Conservation (phyloP, 164 flowering plant genomes). For the Magnolia changhungtana region DNA sequence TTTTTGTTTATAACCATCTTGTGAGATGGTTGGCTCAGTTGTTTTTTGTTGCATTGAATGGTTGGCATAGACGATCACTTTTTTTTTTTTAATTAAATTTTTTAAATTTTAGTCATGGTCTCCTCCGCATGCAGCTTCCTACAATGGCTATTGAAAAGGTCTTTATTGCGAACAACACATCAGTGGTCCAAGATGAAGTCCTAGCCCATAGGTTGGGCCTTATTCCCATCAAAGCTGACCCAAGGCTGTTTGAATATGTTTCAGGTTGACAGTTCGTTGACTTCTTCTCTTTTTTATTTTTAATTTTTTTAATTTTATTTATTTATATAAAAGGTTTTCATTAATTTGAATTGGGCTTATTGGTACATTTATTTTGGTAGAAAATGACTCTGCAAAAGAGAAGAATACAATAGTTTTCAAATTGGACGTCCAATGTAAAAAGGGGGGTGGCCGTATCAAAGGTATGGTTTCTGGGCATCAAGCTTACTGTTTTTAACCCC, state of each 20-base stretch:
- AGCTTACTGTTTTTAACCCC: background rate
- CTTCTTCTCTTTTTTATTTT: background rate
- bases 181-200: slow-evolving; percentile 87
- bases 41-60: background rate
- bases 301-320: background rate
- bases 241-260: slow-evolving; percentile 71
- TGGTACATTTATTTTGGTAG: slow-evolving; percentile 26
- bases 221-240: slow-evolving; percentile 77
- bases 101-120: background rate
- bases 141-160: slow-evolving; percentile 98
- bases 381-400: slow-evolving; percentile 74
- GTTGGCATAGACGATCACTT: background rate
- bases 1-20: too few relatives aligned
- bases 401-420: slow-evolving; percentile 89
- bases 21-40: background rate
- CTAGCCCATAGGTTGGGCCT: slow-evolving; percentile 91
- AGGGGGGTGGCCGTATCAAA: slow-evolving; percentile 42
- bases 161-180: slow-evolving; percentile 78
- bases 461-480: slow-evolving; percentile 35
- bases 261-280: slow-evolving; percentile 49
- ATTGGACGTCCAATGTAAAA: slow-evolving; percentile 63
- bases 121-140: slow-evolving; percentile 54
- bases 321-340: background rate
- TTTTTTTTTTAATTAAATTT: background rate
- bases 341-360: background rate